Evolutionary conservation across 208 protist genomes (phyloP), one percentile per base, ranked within the genome.

Genomic region (Crithidia acanthocephali): DNA sequence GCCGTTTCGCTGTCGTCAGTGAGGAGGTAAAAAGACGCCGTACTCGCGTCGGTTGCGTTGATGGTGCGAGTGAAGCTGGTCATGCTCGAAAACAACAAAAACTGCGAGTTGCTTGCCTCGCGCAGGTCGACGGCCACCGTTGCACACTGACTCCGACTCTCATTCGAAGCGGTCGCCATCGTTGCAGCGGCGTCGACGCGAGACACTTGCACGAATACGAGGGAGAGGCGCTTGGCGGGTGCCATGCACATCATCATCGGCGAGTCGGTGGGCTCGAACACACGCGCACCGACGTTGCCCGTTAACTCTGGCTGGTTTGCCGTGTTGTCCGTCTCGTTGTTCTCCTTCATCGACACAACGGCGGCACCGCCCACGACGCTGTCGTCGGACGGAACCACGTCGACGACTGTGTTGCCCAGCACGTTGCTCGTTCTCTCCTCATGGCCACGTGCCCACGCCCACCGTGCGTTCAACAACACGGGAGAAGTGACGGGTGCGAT

Each of bases 181-280:
- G n/a, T n/a, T n/a, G n/a, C n/a, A n/a, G 35, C 1, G 1, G 22
- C 50, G n/a, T 40, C 45, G 8, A 42, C 68, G 37, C 27, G 25
- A 7, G 35, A 18, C 0, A 67, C 68, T 3, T 67, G 28, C 9
- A 74, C 37, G 15, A 67, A 74, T 1, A 74, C 22, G 3, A 74
- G 68, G 1, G 68, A 74, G 11, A 74, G 68, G 18, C 47, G 45
- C 50, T 74, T 67, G 20, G 48, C 37, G 13, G 68, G 57, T 2
- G 59, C 56, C 3, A 30, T n/a, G 50, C 68, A 67, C 50, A 66
- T 20, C 23, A 18, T 48, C 15, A 65, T 4, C 28, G 44, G 18
- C 18, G 16, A 13, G 9, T 3, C 9, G 16, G 18, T n/a, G 18
- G 2, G 18, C 16, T 48, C 4, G 6, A 20, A 15, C 13, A n/a